Evolutionary conservation across 129 eudicot genomes (phyloP).

Genomic region (Apium graveolens): DNA sequence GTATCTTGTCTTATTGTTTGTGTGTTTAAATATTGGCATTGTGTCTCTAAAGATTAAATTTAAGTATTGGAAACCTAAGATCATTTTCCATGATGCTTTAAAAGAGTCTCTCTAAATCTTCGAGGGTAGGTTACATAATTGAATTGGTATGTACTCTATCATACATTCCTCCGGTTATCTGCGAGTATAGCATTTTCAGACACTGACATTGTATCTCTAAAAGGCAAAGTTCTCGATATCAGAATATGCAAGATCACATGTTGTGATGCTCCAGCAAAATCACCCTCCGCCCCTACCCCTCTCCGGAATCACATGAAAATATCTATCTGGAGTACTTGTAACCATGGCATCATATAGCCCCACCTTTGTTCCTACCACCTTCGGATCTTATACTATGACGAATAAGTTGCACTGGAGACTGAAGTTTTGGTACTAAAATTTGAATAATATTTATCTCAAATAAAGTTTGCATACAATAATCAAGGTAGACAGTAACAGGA

Average conservation of each 20-base stretch:
- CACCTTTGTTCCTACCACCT: background rate
- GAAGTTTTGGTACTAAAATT: background rate
- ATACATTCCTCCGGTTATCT: background rate
- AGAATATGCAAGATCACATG: background rate
- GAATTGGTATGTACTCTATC: background rate
- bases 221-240: background rate
- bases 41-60: background rate
- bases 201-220: background rate
- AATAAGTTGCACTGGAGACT: background rate
- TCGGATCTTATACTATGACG: background rate
- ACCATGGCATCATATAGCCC: background rate
- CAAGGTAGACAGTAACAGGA: background rate
- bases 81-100: background rate
- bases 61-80: background rate
- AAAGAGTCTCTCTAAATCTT: background rate
- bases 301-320: background rate
- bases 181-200: background rate
- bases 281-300: background rate
- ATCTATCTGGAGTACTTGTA: background rate
- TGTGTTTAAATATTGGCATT: background rate
- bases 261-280: background rate
- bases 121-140: too few relatives aligned
- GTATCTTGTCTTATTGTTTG: background rate
- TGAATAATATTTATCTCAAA: background rate
- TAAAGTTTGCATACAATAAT: background rate